These are phyloP conservation scores for Sergeia podlipaevii DNA, from an alignment of 208 protist species.

Conservation along the genomic window DNA sequence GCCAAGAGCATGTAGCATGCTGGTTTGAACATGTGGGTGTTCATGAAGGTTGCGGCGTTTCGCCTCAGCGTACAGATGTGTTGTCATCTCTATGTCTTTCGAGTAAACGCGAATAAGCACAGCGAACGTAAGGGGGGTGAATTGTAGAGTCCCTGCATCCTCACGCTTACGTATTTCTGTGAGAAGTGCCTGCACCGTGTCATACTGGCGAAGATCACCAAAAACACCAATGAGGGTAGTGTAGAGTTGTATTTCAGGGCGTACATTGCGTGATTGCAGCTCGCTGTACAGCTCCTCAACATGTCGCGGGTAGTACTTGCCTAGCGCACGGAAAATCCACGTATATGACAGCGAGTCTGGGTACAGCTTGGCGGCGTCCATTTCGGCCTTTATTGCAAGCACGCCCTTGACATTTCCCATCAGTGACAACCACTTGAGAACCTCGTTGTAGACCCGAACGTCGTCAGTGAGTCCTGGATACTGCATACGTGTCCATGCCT, in stretches of 20 bases:
- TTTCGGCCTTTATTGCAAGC: conserved; percentile 52
- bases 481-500: conserved; percentile 74
- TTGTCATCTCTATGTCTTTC: conserved; percentile 37
- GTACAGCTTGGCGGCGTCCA: conserved; percentile 45
- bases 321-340: conserved; percentile 71
- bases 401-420: conserved; percentile 89
- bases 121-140: conserved; percentile 70
- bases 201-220: conserved; percentile 54
- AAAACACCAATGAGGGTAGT: conserved; percentile 82
- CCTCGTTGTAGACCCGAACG: conserved; percentile 83
- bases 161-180: conserved; percentile 66
- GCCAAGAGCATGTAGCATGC: conserved; percentile 64
- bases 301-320: conserved; percentile 84
- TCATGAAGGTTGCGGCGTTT: conserved; percentile 56
- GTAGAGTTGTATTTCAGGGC: conserved; percentile 74
- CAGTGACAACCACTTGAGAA: conserved; percentile 83
- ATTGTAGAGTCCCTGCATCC: conserved; percentile 69
- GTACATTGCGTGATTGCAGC: conserved; percentile 42
- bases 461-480: conserved; percentile 59
- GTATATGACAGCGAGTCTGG: conserved; percentile 74
- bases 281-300: conserved; percentile 70
- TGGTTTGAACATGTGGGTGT: conserved; percentile 83
- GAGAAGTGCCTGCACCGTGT: conserved; percentile 45
- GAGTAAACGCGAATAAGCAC: conserved; percentile 70
- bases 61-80: conserved; percentile 55